Conservation (phyloP, 1,139 yeast species). For the Suhomyces anneliseae region DNA sequence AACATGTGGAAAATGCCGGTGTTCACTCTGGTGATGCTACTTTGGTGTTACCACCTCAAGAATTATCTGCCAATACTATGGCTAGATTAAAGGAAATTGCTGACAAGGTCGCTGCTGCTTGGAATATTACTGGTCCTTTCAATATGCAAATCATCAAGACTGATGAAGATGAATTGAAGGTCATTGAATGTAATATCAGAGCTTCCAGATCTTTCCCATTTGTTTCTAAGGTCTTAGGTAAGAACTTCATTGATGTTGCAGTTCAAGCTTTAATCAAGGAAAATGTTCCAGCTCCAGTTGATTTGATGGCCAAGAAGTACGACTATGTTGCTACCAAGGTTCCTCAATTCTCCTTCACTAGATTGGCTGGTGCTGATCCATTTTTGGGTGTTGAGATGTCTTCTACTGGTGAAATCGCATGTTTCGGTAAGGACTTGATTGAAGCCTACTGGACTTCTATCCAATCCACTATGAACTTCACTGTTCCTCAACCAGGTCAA, state of each 20-base stretch:
- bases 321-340: slow-evolving; percentile 94
- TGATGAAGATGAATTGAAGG: slow-evolving; percentile 62
- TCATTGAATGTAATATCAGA: slow-evolving; percentile 96
- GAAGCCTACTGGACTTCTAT: slow-evolving; percentile 98
- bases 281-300: slow-evolving; percentile 66
- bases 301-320: slow-evolving; percentile 61
- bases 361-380: slow-evolving; percentile 99
- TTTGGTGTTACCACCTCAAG: slow-evolving; percentile 87
- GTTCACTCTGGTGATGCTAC: slow-evolving; percentile 99
- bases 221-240: slow-evolving; percentile 93
- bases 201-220: slow-evolving; percentile 99
- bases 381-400: slow-evolving; percentile 99
- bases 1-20: slow-evolving; percentile 98
- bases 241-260: slow-evolving; percentile 91
- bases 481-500: slow-evolving; percentile 84
- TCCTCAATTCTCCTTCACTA: slow-evolving; percentile 96
- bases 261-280: slow-evolving; percentile 80
- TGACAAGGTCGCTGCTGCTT: slow-evolving; percentile 88
- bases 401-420: slow-evolving; percentile 97
- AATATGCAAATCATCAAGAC: slow-evolving; percentile 95
- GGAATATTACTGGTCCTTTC: slow-evolving; percentile 97
- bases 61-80: slow-evolving; percentile 58
- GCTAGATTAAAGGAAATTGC: slow-evolving; percentile 74
- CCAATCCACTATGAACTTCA: slow-evolving; percentile 95
- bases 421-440: slow-evolving; percentile 79